Evolutionary conservation across 345 rosid genomes (phyloP).

Genomic region (Lepidium aucheri): DNA sequence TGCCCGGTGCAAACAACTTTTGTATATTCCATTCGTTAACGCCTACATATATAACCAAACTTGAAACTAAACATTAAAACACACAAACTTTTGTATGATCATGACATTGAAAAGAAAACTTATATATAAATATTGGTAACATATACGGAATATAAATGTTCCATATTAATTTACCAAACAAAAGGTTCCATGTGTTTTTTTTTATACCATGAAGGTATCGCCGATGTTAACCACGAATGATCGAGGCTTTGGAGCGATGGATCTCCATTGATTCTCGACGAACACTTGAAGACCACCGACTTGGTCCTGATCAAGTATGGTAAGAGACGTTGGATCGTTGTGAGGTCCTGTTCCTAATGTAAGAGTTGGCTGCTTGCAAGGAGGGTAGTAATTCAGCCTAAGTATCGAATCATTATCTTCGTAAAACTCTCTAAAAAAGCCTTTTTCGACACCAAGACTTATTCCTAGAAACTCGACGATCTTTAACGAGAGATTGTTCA

Average conservation of each 20-base stretch:
- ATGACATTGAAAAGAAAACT: no score
- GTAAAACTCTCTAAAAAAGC: conserved; percentile 17
- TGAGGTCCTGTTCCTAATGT: conserved; percentile 87
- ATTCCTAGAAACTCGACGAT: conserved; percentile 27
- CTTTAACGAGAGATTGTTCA: conserved; percentile 19
- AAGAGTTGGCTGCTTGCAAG: conserved; percentile 42
- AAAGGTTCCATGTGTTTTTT: no score
- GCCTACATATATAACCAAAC: conserved; percentile 11
- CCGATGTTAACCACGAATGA: conserved; percentile 66
- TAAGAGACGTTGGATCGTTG: conserved; percentile 61
- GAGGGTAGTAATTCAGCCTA: conserved; percentile 62
- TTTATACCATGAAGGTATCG: conserved; percentile 84
- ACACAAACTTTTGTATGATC: no score
- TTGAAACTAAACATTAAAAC: no score
- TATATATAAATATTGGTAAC: no score
- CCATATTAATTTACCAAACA: no score
- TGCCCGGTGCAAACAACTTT: conserved; percentile 53
- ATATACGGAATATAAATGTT: no score
- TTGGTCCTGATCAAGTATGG: conserved; percentile 76
- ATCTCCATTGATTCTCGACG: conserved; percentile 45
- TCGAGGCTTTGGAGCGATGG: conserved; percentile 44
- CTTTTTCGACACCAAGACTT: conserved; percentile 19
- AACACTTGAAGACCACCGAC: conserved; percentile 75
- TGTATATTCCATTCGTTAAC: conserved; percentile 29
- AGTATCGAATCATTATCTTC: conserved; percentile 54